Evolutionary conservation across 2,329 filamentous ascomycete genomes (phyloP), one percentile per base, ranked within the genome.

Genomic region (Botrytis medusae): DNA sequence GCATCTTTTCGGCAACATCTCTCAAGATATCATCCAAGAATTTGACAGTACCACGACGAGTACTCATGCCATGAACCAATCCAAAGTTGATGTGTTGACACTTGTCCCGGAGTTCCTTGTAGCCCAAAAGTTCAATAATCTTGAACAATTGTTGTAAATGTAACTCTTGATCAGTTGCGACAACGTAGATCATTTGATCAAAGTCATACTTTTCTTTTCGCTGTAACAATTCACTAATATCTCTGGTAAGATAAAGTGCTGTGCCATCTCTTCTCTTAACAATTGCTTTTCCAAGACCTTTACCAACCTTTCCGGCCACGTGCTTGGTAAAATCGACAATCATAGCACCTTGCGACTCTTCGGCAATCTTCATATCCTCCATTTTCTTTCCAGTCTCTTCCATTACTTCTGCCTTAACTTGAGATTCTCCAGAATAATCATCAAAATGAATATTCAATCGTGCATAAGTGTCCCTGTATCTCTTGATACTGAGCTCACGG

Each of bases 1-100:
- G 95, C 96, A 99, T 99, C 84, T 95, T 93, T 72, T 98, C 95
- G 79, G 90, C 91, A 12, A 97, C 94, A 78, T 95, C 92, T 59
- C 88, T 86, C 73, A 95, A 86, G 78, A 94, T 93, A 77, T 93
- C 91, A 78, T 86, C 86, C 59, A 89, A 81, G 84, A 93, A 93
- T 82, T 92, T 92, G 78, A 94, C 92, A 0, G 91, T 94, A 74
- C 91, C 91, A 81, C 87, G 90, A 77, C 88, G 89, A 76, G 89
- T 93, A 83, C 86, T 91, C 91, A 91, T 92, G 71, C 88, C 92
- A 72, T 90, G 85, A 0, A 92, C 90, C 78, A 93, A 85, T 60
- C 90, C 92, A 79, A 94, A 94, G 83, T 92, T 93, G 82, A 94
- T 87, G 80, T 94, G 92, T 79, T 92, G 87, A 77, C 91, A 89